These are phyloP conservation scores for Entomortierella lignicola DNA, from an alignment of 192 early-diverging fungal species.

Conservation along the genomic window DNA sequence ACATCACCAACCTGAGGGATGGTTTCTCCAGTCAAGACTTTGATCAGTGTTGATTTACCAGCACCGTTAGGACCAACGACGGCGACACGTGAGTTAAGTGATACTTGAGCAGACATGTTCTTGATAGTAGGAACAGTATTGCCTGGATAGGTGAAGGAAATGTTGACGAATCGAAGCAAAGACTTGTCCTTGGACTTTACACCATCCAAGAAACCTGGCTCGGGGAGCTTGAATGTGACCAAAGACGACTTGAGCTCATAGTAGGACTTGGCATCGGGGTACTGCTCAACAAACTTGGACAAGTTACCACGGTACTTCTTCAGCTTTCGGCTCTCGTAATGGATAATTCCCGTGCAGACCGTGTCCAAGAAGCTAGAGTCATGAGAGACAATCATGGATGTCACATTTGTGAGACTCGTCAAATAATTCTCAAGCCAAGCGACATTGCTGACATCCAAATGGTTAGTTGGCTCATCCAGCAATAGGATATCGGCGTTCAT, in stretches of 20 bases:
- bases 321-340: constrained; percentile 85
- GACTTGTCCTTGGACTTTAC: constrained; percentile 79
- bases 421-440: constrained; percentile 79
- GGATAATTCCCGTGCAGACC: constrained; percentile 85
- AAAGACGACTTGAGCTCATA: constrained; percentile 74
- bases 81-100: constrained; percentile 82
- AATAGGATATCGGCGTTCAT: constrained; percentile 86
- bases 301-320: constrained; percentile 81
- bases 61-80: constrained; percentile 73
- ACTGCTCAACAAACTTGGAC: constrained; percentile 81
- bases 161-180: constrained; percentile 76
- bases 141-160: constrained; percentile 78
- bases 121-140: constrained; percentile 66
- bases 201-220: constrained; percentile 78
- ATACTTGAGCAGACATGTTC: constrained; percentile 71
- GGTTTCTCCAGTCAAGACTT: constrained; percentile 83
- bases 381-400: constrained; percentile 89
- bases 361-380: constrained; percentile 87
- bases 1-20: constrained; percentile 77
- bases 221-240: constrained; percentile 76
- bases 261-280: constrained; percentile 83
- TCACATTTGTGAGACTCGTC: constrained; percentile 74
- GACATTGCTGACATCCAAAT: constrained; percentile 77
- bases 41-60: constrained; percentile 61
- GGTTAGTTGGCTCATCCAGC: constrained; percentile 89